phyloP scores from a whole-genome alignment of 73 alveolate genomes.

The Blepharisma japonicum region DNA sequence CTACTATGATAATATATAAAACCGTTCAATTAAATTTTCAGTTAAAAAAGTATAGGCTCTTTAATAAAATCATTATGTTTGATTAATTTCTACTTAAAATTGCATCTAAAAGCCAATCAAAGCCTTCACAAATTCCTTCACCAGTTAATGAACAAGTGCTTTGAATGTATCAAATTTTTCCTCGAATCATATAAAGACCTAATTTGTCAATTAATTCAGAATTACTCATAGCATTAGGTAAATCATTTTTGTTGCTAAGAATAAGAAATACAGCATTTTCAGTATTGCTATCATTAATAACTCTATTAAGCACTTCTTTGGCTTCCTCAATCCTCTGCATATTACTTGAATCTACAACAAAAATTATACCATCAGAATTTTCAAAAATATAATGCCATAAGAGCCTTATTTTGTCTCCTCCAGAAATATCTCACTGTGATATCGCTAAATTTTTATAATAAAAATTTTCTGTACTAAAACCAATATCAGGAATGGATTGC shows the following conservation, averaged over 20 bases:
- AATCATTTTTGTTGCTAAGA: conserved; percentile 81
- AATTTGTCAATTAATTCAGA: conserved; percentile 33
- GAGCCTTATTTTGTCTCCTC: conserved; percentile 78
- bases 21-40: too few relatives aligned
- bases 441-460: conserved; percentile 40
- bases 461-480: conserved; percentile 66
- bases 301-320: conserved; percentile 64
- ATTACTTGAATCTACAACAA: conserved; percentile 87
- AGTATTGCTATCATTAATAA: conserved; percentile 37
- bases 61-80: too few relatives aligned
- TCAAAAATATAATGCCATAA: conserved; percentile 82
- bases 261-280: conserved; percentile 53
- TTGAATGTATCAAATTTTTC: conserved; percentile 22
- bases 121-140: conserved; percentile 53
- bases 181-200: not conserved
- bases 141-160: conserved; percentile 51
- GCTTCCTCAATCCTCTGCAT: conserved; percentile 73
- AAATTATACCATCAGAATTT: conserved; percentile 80
- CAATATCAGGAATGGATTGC: conserved; percentile 73
- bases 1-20: too few relatives aligned
- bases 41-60: too few relatives aligned
- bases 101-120: not conserved
- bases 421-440: conserved; percentile 76
- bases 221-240: conserved; percentile 46
- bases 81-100: too few relatives aligned